Base-by-base conservation (phyloP, 2,329 filamentous ascomycete genomes). In the Colletotrichum karsti region DNA sequence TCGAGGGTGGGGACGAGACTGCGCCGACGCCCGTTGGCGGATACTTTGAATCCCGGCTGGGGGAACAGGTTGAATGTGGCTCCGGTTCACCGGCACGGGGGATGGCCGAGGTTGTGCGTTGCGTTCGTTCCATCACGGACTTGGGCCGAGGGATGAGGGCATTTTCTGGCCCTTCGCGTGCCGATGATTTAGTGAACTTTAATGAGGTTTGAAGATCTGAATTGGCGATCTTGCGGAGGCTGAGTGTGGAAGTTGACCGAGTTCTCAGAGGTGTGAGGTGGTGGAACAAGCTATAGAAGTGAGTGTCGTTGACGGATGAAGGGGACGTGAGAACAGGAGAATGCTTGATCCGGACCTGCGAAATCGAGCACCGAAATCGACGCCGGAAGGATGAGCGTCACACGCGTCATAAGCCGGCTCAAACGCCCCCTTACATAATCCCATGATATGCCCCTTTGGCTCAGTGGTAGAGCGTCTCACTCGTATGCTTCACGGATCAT, bases 391-490 rank as follows among this genome's bases (percentile, higher is more conserved):
- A n/a, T n/a, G n/a, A n/a, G n/a, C n/a, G n/a, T n/a, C n/a, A n/a
- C n/a, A n/a, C n/a, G n/a, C n/a, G n/a, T n/a, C n/a, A n/a, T n/a
- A n/a, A n/a, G n/a, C n/a, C n/a, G n/a, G n/a, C n/a, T n/a, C n/a
- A n/a, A n/a, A n/a, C n/a, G n/a, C n/a, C n/a, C n/a, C 6, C 30
- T 48, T 60, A 61, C 35, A 51, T 53, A 61, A 53, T 8, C 30
- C 13, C 6, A 4, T 2, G 2, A 7, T 2, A 22, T 4, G 63
- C 63, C 63, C 57, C 50, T 63, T 63, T 67, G 37, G 64, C 64
- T 67, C 64, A 67, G 64, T 67, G 64, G 64, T 67, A 67, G 64
- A 67, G 64, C 64, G 64, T 67, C 64, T 61, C 64, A 67, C 64
- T 67, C 64, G 64, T 67, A 67, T 20, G 2, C 0, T 1, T 2